Base-by-base conservation (phyloP, 768 basidiomycete genomes). In the Fomitopsis serialis region DNA sequence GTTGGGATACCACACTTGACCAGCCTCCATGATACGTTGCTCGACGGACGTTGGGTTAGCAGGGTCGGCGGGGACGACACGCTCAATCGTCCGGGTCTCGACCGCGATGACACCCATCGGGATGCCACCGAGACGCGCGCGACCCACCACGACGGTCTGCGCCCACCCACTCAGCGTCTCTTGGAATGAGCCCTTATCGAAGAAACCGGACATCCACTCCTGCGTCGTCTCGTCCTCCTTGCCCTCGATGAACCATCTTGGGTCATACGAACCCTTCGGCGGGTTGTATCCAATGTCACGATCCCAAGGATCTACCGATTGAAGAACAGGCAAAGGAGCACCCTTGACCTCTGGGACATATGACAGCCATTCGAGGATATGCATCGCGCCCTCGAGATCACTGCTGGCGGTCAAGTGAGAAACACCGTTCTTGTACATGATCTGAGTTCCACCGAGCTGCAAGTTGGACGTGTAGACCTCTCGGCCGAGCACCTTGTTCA, bases 341-440 rank as follows among this genome's bases (percentile, higher is more conserved):
- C 87, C 87, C 66, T 87, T 92, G 61, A 75, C 74, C 63, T 88
- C 89, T 10, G 97, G 96, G 2, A 98, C 80, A 68, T 93, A 99
- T 9, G 94, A 90, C 54, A 99, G 68, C 93, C 97, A 99, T 60
- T 93, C 82, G 43, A 98, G 74, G 60, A 98, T 98, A 54, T 94
- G 89, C 23, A 87, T 85, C 15, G 95, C 93, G 54, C 97, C 97
- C 69, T 98, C 92, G 32, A 99, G 75, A 67, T 99, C 97, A 67
- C 93, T 98, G 62, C 82, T 82, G 32, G 97, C 95, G 3, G 92
- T 95, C 54, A 98, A 75, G 68, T 99, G 97, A 4, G 96, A 97
- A 52, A 98, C 91, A 72, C 97, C 97, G 66, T 99, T 99, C 83
- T 98, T 98, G 83, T 93, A 90, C 97, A 99, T 98, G 77, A 99